Percentiles rank a stretch among this genome's conserved stretches.
These are phyloP conservation scores for Polygonum aviculare DNA, from an alignment of 148 eudicot genomes.

Conservation along the genomic window DNA sequence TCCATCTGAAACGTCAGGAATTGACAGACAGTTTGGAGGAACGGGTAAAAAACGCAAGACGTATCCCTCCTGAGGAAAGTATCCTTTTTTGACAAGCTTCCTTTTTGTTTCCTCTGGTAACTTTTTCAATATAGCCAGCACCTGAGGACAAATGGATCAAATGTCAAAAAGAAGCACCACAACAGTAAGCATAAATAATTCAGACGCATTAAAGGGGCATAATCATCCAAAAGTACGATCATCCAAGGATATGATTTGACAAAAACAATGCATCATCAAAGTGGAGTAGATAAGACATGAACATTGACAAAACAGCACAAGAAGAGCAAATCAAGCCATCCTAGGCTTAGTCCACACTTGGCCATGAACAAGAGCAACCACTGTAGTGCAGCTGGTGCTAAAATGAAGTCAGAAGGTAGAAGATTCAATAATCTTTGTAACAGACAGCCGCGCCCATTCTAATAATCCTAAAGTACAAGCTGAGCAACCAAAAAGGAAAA, in stretches of 20 bases:
- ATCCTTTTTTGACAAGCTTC: constrained; percentile 68
- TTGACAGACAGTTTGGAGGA: constrained; percentile 91
- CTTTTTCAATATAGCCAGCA: constrained; percentile 53
- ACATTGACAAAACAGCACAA: neutral
- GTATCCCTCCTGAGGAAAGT: constrained; percentile 81
- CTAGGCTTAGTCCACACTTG: neutral
- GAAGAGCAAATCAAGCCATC: neutral
- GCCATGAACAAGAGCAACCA: neutral
- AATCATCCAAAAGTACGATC: neutral
- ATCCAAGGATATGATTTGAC: neutral
- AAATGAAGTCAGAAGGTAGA: neutral
- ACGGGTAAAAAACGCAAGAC: constrained; percentile 68
- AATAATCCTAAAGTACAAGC: neutral
- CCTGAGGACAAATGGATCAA: constrained; percentile 30
- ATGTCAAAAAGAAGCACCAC: neutral
- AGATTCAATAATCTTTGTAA: neutral
- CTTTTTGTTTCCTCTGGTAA: constrained; percentile 53
- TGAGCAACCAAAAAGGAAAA: neutral
- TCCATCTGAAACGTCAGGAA: constrained; percentile 93
- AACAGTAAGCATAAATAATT: neutral
- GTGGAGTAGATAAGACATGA: neutral
- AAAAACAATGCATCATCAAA: neutral
- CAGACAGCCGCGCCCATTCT: neutral
- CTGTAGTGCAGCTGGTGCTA: neutral
- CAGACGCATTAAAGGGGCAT: neutral